Base-by-base conservation (phyloP, 2,329 filamentous ascomycete genomes). In the Mycosphaerella arachidis region DNA sequence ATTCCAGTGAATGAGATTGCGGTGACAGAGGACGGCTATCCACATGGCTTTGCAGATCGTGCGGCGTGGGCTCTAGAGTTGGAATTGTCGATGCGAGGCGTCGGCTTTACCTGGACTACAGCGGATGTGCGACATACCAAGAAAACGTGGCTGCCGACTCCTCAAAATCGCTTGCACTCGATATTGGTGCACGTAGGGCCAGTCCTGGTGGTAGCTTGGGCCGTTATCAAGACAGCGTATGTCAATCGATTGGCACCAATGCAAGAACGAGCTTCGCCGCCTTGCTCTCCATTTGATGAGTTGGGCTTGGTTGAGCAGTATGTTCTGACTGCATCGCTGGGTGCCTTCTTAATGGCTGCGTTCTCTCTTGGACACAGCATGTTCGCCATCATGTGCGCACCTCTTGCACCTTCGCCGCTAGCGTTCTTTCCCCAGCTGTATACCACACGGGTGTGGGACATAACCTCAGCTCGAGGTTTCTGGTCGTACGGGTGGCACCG, bases 401-500 rank as follows among this genome's bases (percentile, higher is more conserved):
- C 76, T 0, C 65, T 78, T 3, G 72, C 73, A 6, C 77, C 77
- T 2, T 71, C 71, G 48, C 76, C 77, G 1, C 67, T 79, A 5
- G 73, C 75, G 0, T 78, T 77, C 66, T 78, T 78, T 57, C 77
- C 76, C 20, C 76, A 76, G n/a, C 68, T 78, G 0, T 78, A 78
- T 61, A 77, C 76, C 4, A 75, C 69, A 0, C 68, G 74, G 8
- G 68, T 76, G 8, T 79, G 77, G 77, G 71, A 75, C 33, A 69
- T 78, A 45, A 72, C 67, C 0, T 73, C 70, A 1, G 75, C 78
- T 6, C 67, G 76, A 24, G 64, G 65, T 10, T 79, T 78, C 66
- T 78, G 76, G 77, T 75, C 73, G 6, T 77, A 77, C 53, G 77
- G 77, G 24, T 79, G 77, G 77, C 77, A 79, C 63, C 69, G 76